A percentile compares a stretch with the other conserved stretches of the same genome.
phyloP scores from a whole-genome alignment of 495 filamentous ascomycete species.

The Delitschia confertaspora region DNA sequence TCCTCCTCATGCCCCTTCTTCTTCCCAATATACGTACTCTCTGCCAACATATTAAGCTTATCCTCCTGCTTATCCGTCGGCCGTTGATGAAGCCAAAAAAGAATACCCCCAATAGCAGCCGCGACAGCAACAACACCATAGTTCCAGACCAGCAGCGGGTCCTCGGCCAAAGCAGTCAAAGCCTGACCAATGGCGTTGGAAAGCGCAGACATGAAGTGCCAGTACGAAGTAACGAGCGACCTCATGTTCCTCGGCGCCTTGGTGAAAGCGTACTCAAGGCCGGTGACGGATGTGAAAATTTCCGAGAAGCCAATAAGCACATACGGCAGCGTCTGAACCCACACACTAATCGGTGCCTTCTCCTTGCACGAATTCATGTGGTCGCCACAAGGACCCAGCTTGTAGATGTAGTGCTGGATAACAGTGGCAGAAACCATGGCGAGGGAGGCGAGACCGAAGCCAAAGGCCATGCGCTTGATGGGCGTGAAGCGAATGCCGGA shows the following conservation, averaged over 20 bases:
- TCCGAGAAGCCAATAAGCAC: conserved; percentile 64
- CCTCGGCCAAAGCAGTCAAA: conserved; percentile 53
- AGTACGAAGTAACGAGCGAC: conserved; percentile 58
- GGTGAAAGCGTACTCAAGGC: conserved; percentile 60
- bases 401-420: conserved; percentile 28
- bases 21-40: conserved; percentile 17
- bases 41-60: conserved; percentile 29
- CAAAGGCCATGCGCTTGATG: conserved; percentile 62
- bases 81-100: conserved; percentile 28
- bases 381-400: conserved; percentile 19
- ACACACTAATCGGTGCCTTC: conserved; percentile 33
- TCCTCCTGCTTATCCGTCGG: conserved; percentile 27
- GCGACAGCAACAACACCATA: conserved; percentile 27
- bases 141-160: conserved; percentile 52
- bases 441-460: conserved; percentile 38
- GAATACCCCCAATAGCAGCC: conserved; percentile 17
- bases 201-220: conserved; percentile 62
- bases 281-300: conserved; percentile 55
- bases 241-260: conserved; percentile 75
- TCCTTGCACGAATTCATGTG: conserved; percentile 32
- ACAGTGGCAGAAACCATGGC: conserved; percentile 28
- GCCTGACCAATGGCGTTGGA: conserved; percentile 60
- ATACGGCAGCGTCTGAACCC: conserved; percentile 54
- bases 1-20: conserved; percentile 16
- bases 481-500: conserved; percentile 59